Base-by-base conservation (phyloP, 768 basidiomycete genomes). In the Chalciporus pseudorubinellus region DNA sequence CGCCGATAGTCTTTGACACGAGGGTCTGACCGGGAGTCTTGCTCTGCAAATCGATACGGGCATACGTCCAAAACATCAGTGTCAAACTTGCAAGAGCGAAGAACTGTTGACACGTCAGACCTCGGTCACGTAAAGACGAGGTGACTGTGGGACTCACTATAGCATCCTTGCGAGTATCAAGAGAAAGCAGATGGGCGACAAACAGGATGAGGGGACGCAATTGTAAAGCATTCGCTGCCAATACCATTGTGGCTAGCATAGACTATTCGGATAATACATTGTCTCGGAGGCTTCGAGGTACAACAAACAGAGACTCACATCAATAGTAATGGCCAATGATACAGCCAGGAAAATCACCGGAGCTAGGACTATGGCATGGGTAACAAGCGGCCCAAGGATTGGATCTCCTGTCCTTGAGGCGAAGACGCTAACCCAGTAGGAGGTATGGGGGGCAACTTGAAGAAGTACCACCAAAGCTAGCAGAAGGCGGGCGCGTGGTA, bases 401-500 rank as follows among this genome's bases (percentile, higher is more conserved):
- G 83, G 77, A 55, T 79, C 74, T 21, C 70, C 71, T 58, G 69
- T 65, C 56, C 84, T 77, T 26, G 81, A 78, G 10, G 84, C 82
- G 69, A 75, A 77, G 20, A 79, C 77, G 28, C 82, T 78, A 19
- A 80, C 69, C 80, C 82, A 88, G 59, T 89, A 87, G 6, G 81
- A 80, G n/a, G 81, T 75, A 58, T 80, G 77, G 1, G 89, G 84
- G 24, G 82, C 74, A 43, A 71, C 50, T 44, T 76, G 70, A 31
- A 82, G 63, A 24, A 74, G 61, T 9, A 72, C 48, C 18, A 73
- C 77, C 36, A 78, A 70, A 52, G 66, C 62, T n/a, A 50, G 41
- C 19, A 70, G 33, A 39, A 65, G 57, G 14, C 53, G 28, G 45
- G 61, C 51, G 39, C 44, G 64, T 26, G 65, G 22, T n/a, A 74